Conservation (phyloP, 1,284 basidiomycete species). For the Tetrapyrgos nigripes region DNA sequence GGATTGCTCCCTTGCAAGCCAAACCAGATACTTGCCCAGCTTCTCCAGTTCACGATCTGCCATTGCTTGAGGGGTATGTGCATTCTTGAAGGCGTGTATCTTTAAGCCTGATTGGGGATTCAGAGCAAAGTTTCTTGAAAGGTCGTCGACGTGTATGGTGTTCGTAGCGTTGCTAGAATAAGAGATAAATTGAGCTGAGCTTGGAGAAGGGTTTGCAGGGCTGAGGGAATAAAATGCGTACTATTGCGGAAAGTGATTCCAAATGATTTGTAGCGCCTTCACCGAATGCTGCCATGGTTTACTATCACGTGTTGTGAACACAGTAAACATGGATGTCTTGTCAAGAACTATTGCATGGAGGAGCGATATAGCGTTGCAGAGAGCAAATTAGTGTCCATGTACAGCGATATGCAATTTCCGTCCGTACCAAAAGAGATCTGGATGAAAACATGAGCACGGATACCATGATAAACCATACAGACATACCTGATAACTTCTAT, state of each 20-base stretch:
- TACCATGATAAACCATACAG: background rate
- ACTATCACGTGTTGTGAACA: constrained; percentile 77
- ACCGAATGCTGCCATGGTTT: constrained; percentile 84
- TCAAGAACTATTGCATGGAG: constrained; percentile 73
- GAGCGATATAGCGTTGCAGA: background rate
- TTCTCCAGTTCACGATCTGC: constrained; percentile 74
- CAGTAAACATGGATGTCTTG: constrained; percentile 89
- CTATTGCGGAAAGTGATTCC: constrained; percentile 87
- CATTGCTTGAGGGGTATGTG: constrained; percentile 64
- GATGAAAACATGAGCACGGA: constrained; percentile 3
- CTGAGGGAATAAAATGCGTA: constrained; percentile 40
- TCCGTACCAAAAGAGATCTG: constrained; percentile 68
- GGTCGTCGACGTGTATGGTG: constrained; percentile 89
- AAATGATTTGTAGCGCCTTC: constrained; percentile 86
- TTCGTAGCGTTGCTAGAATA: constrained; percentile 67
- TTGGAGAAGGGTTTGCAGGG: background rate
- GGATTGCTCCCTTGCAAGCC: constrained; percentile 51
- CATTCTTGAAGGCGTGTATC: constrained; percentile 82
- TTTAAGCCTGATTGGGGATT: constrained; percentile 87
- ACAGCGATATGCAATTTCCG: no score
- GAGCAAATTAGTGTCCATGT: no score
- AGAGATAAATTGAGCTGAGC: background rate
- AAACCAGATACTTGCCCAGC: constrained; percentile 68
- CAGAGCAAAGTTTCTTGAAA: constrained; percentile 87
- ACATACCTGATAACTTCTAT: constrained; percentile 72